These are phyloP conservation scores for Rosa chinensis DNA, from an alignment of 306 rosid genomes.

Conservation along the genomic window DNA sequence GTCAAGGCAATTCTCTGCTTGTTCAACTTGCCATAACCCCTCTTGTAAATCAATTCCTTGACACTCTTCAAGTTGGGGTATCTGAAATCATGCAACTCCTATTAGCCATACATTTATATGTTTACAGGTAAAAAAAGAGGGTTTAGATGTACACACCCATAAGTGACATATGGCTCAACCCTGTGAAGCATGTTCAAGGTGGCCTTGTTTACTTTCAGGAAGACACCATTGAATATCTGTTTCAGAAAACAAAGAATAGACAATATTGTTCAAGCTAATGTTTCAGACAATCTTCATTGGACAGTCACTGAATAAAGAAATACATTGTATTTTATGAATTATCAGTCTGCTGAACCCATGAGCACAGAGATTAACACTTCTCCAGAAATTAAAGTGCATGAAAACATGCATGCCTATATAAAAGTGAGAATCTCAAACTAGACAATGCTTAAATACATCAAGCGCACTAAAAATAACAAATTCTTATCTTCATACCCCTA, in stretches of 20 bases:
- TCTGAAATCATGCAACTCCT: slow-evolving; percentile 27
- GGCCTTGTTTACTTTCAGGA: slow-evolving; percentile 88
- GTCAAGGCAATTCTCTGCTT: slow-evolving; percentile 73
- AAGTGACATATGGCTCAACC: slow-evolving; percentile 89
- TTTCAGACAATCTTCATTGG: not conserved
- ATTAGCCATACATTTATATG: not conserved
- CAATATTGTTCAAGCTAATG: not conserved
- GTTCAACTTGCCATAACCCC: slow-evolving; percentile 79
- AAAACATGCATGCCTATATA: not conserved
- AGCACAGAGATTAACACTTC: not conserved
- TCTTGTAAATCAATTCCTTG: slow-evolving; percentile 72
- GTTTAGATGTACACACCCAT: slow-evolving; percentile 47
- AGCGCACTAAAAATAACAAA: not conserved
- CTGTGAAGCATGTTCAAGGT: slow-evolving; percentile 85
- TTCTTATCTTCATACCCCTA: not conserved
- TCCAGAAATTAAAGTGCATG: too few relatives aligned
- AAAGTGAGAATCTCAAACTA: not conserved
- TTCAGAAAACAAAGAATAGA: not conserved
- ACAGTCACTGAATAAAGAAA: not conserved
- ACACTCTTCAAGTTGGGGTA: slow-evolving; percentile 92
- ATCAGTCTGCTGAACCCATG: not conserved
- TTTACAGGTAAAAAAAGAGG: not conserved
- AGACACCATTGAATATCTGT: slow-evolving; percentile 91
- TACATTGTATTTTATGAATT: not conserved
- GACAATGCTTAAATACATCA: not conserved